Conservation (phyloP, 202 grass and related monocot genomes). For the Zoysia matrella region DNA sequence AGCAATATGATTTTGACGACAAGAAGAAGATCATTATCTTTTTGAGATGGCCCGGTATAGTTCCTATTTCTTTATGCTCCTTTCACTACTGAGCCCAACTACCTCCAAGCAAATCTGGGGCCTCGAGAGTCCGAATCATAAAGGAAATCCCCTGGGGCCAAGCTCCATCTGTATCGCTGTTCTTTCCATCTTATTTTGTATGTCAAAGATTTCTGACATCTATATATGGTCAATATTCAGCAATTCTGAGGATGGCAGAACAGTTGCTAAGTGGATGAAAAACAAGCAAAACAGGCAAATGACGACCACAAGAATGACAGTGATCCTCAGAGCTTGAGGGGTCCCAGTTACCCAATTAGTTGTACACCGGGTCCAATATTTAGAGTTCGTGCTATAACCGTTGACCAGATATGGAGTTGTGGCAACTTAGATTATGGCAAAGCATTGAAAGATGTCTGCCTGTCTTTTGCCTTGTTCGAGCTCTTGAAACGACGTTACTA, state of each 20-base stretch:
- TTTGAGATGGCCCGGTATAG: rapidly evolving
- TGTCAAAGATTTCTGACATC: background rate
- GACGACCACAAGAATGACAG: too few species aligned
- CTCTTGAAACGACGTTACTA: background rate
- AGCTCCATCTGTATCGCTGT: rapidly evolving
- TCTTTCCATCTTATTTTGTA: background rate
- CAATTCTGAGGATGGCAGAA: background rate
- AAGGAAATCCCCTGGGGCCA: background rate
- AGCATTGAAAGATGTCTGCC: constrained; percentile 3
- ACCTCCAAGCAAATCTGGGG: background rate
- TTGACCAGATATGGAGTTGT: background rate
- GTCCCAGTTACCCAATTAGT: background rate
- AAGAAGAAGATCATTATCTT: background rate
- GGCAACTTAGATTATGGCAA: background rate
- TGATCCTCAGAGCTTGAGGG: background rate
- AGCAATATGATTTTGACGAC: background rate
- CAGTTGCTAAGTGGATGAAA: background rate
- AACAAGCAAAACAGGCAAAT: background rate
- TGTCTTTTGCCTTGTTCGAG: background rate
- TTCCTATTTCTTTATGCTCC: rapidly evolving
- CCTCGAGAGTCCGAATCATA: too few species aligned
- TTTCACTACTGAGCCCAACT: background rate
- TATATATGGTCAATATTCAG: too few species aligned
- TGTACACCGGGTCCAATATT: too few species aligned
- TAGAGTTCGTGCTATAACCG: background rate